Evolutionary conservation across 1,284 basidiomycete genomes (phyloP), one percentile per base, ranked within the genome.

Genomic region (Heterobasidion irregulare): DNA sequence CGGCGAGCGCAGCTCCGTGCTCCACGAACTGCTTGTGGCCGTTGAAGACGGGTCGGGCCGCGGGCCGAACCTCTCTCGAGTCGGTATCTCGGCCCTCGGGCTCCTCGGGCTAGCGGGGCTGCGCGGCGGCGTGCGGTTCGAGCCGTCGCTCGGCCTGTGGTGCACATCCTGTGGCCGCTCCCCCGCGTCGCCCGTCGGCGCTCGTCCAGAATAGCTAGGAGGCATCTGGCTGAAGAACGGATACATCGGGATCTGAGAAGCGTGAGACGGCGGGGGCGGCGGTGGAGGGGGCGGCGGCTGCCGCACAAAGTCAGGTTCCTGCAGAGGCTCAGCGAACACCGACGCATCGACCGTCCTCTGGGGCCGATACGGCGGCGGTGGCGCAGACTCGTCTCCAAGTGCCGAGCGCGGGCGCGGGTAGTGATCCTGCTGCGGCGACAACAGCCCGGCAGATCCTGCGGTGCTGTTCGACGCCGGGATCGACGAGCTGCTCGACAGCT

Each of bases 101-200:
- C 76, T 77, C 36, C 69, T 66, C 45, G 78, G 76, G 56, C 75
- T 80, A 53, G 77, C 70, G 8, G 84, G 84, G 53, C 83, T 85
- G 33, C 75, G 77, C 52, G 82, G 80, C 12, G 38, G 38, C 1
- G 79, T 62, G 9, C 61, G 63, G n/a, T 53, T 57, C 9, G 34
- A 47, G 18, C 53, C 34, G 38, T 60, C 59, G 46, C 13, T 41
- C 9, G 58, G 46, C 16, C 53, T 52, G 43, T 55, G 35, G 8
- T 52, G 53, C 8, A 36, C 9, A 32, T 60, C 59, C 38, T 50
- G 19, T 18, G 51, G 43, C 33, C 59, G 55, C 46, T 60, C 59
- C 9, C 6, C 43, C 16, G 13, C 15, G 6, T 56, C 58, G 44
- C 47, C 55, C 3, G 52, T 50, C 6, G 51, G 44, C 16, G 54